Base-by-base conservation (phyloP, 805 yeast species). In the Schwanniomyces yamadae region DNA sequence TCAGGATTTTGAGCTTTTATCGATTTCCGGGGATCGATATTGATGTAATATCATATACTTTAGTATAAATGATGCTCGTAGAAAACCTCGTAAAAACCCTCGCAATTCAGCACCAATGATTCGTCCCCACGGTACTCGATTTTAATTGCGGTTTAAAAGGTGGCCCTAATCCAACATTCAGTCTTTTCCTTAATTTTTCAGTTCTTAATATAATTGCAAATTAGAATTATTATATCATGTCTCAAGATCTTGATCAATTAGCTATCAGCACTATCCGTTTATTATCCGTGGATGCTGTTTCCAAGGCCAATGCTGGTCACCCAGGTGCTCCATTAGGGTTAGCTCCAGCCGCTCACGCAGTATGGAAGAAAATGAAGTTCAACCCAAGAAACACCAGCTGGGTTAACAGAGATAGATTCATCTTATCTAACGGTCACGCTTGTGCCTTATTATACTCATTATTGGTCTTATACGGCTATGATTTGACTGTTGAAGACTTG, bases 251-350 rank as follows among this genome's bases (percentile, higher is more conserved):
- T 54, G 95, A 90, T 64, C 71, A 71, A 49, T 73, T 73, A 61
- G 86, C 96, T 40, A 73, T 91, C 66, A 74, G 77, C 74, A 87
- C 98, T 52, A 85, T 91, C 71, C 88, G 96, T 72, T 69, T 82
- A 42, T 77, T 91, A 54, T 80, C 98, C 23, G 86, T 85, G 36
- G 99, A 91, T 63, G 80, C 85, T 48, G 95, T 87, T 44, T 74
- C 82, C 41, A 76, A 80, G 67, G 91, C 97, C 55, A 84, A 91
- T 69, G 84, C 96, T 42, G 99, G 99, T 50, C 99, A 91, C 72
- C 99, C 99, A 37, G 99, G 99, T 73, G 98, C 99, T 36, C 98
- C 98, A 55, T 80, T 91, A 78, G 98, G 98, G 46, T 73, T 91
- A 68, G 97, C 99, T 12, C 96, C 97, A 30, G 82, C 90, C 42